These are phyloP conservation scores for Zelopaecilomyces penicillatus DNA, from an alignment of 2,329 filamentous ascomycete genomes.

Conservation along the genomic window DNA sequence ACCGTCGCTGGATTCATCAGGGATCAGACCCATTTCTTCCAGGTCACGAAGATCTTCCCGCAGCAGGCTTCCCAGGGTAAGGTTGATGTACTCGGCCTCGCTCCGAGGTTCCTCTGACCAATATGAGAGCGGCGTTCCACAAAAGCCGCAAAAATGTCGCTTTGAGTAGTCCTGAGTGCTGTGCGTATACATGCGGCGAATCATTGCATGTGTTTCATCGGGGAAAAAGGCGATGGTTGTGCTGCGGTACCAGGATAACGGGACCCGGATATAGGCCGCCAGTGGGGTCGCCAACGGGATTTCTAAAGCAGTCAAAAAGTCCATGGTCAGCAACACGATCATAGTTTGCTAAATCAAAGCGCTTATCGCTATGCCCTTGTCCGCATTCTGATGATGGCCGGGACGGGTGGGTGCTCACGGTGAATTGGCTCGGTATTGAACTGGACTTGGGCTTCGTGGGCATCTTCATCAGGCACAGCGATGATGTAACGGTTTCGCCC, in stretches of 20 bases:
- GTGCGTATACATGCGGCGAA: slow-evolving; percentile 59
- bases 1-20: slow-evolving; percentile 30
- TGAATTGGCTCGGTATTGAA: slow-evolving; percentile 65
- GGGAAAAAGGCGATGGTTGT: slow-evolving; percentile 66
- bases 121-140: slow-evolving; percentile 74
- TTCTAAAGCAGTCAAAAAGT: slow-evolving; percentile 30
- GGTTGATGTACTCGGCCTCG: slow-evolving; percentile 70
- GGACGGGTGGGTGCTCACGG: slow-evolving; percentile 47
- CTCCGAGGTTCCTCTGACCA: slow-evolving; percentile 67
- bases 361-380: no score
- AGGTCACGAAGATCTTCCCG: slow-evolving; percentile 63
- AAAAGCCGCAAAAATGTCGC: slow-evolving; percentile 84
- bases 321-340: no score
- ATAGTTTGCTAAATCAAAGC: no score
- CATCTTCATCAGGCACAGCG: slow-evolving; percentile 51
- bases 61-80: slow-evolving; percentile 71
- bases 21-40: slow-evolving; percentile 67
- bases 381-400: no score
- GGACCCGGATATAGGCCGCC: slow-evolving; percentile 75
- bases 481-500: slow-evolving; percentile 79
- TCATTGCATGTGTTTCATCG: slow-evolving; percentile 63
- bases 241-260: slow-evolving; percentile 71
- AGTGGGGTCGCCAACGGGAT: slow-evolving; percentile 63
- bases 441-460: slow-evolving; percentile 56
- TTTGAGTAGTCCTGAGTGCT: slow-evolving; percentile 49